phyloP scores from a whole-genome alignment of 192 early-diverging fungal species.

The Backusella sp. region DNA sequence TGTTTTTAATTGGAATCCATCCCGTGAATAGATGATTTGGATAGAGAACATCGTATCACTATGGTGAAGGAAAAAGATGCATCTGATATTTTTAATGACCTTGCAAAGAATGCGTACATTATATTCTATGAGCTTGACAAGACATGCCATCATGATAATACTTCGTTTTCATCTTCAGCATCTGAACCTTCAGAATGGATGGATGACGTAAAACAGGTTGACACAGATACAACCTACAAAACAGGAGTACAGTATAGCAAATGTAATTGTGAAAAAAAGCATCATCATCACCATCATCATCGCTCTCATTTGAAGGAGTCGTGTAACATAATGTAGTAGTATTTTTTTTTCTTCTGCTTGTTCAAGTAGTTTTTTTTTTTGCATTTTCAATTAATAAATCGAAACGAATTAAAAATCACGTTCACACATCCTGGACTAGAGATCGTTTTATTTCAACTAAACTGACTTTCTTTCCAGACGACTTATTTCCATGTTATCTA shows the following conservation, averaged over 20 bases:
- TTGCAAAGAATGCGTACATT: slow-evolving; percentile 56
- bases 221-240: neutral
- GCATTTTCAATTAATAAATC: neutral
- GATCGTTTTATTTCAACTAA: too few relatives aligned
- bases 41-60: slow-evolving; percentile 44
- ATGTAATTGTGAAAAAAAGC: neutral
- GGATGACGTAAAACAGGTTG: neutral
- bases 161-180: neutral
- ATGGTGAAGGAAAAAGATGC: slow-evolving; percentile 32
- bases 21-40: slow-evolving; percentile 56
- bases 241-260: neutral
- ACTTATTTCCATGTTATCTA: too few relatives aligned
- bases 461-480: too few relatives aligned
- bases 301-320: neutral
- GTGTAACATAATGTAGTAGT: neutral
- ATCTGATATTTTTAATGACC: slow-evolving; percentile 44
- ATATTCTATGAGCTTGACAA: slow-evolving; percentile 65
- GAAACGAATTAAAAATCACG: too few relatives aligned
- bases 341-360: neutral
- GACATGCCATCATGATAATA: slow-evolving; percentile 22
- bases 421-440: too few relatives aligned
- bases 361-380: neutral
- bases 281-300: neutral
- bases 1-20: slow-evolving; percentile 10
- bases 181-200: neutral